These are phyloP conservation scores for Alternaria postmessia DNA, from an alignment of 2,329 filamentous ascomycete genomes.

Conservation along the genomic window DNA sequence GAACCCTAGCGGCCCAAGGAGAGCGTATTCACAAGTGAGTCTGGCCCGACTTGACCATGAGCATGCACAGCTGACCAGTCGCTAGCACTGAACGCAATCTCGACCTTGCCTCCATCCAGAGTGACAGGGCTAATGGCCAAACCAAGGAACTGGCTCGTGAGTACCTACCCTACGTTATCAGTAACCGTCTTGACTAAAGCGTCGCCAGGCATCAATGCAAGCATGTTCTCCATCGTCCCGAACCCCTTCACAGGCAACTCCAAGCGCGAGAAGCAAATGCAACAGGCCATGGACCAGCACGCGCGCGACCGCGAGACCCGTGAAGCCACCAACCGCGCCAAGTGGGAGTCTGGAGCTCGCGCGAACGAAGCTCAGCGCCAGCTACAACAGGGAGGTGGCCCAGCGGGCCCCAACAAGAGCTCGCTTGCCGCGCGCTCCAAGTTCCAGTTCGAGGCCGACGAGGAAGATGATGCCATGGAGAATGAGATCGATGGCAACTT, in stretches of 20 bases:
- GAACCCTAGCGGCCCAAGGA: constrained; percentile 44
- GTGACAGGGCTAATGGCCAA: constrained; percentile 79
- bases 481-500: constrained; percentile 52
- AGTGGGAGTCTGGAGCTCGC: constrained; percentile 48
- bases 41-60: neutral
- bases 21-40: constrained; percentile 47
- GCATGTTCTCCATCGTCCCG: constrained; percentile 84
- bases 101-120: constrained; percentile 79
- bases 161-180: neutral
- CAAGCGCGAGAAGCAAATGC: constrained; percentile 65
- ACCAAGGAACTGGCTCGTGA: constrained; percentile 78
- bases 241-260: constrained; percentile 67
- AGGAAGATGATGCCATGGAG: constrained; percentile 70
- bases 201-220: constrained; percentile 70
- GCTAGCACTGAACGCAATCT: constrained; percentile 72
- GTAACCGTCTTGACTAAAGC: neutral
- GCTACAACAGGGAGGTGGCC: constrained; percentile 21
- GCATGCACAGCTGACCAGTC: constrained; percentile 41
- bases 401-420: constrained; percentile 18
- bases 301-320: constrained; percentile 63
- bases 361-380: constrained; percentile 32
- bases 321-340: constrained; percentile 64
- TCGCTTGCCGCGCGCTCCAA: constrained; percentile 46
- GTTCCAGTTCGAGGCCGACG: constrained; percentile 47
- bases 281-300: constrained; percentile 70